phyloP scores from a whole-genome alignment of 345 rosid genomes.

The Moricandia moricandioides region DNA sequence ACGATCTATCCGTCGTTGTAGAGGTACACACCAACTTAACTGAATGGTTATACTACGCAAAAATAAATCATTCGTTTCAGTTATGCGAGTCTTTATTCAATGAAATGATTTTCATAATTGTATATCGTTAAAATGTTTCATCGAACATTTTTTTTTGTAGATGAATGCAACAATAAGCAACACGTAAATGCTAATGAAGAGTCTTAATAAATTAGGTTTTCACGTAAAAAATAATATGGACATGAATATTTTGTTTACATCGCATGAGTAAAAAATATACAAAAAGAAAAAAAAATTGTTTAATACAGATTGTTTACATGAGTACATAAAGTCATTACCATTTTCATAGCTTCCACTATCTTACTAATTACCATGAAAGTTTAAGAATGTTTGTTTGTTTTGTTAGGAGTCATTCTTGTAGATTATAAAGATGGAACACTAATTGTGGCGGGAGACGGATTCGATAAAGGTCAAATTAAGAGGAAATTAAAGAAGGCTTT shows the following conservation, averaged over 20 bases:
- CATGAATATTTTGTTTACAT: neutral
- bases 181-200: neutral
- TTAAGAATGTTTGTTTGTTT: neutral
- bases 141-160: neutral
- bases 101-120: neutral
- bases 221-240: neutral
- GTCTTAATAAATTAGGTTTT: neutral
- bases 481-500: neutral
- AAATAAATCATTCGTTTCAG: neutral
- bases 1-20: neutral
- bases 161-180: neutral
- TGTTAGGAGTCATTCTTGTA: neutral
- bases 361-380: neutral
- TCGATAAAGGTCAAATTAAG: neutral
- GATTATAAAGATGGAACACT: neutral
- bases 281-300: neutral
- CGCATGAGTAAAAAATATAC: neutral
- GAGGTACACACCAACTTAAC: neutral
- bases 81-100: neutral
- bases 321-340: neutral
- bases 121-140: neutral
- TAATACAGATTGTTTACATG: neutral
- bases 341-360: neutral
- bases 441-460: conserved; percentile 3
- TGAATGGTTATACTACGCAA: neutral